phyloP scores from a whole-genome alignment of 768 basidiomycete genomes.

The Kwoniella sp. region DNA sequence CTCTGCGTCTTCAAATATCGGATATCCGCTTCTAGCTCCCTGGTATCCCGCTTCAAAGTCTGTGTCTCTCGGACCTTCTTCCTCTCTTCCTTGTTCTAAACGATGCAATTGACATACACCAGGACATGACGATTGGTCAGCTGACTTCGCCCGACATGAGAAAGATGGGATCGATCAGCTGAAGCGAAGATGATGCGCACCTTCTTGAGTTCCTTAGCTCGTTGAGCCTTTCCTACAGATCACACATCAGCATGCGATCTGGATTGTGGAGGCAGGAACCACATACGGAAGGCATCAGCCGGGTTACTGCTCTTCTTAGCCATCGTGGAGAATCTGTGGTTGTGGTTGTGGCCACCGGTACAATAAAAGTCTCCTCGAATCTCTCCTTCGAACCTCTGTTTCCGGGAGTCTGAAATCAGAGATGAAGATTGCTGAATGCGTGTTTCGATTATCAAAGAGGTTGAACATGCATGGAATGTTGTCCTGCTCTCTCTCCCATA shows the following conservation, averaged over 20 bases:
- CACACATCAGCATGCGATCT: not conserved
- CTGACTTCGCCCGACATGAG: too few species aligned
- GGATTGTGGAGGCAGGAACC: not conserved
- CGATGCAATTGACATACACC: too few species aligned
- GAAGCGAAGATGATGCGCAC: conserved; percentile 57
- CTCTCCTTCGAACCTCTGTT: too few species aligned
- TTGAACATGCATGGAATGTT: too few species aligned
- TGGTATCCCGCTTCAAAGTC: conserved; percentile 92
- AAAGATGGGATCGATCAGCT: not conserved
- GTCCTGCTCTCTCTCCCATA: too few species aligned
- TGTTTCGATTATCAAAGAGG: too few species aligned
- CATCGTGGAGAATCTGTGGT: conserved; percentile 60
- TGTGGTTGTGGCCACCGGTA: too few species aligned
- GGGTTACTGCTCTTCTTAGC: conserved; percentile 87
- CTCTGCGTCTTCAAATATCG: conserved; percentile 22
- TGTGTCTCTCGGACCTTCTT: conserved; percentile 80
- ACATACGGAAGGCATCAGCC: conserved; percentile 87
- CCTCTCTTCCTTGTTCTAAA: conserved; percentile 85
- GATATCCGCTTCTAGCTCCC: conserved; percentile 60
- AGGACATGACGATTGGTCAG: too few species aligned
- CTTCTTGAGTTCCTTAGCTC: conserved; percentile 96
- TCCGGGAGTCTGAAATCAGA: too few species aligned
- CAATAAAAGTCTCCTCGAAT: too few species aligned
- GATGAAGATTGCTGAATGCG: too few species aligned
- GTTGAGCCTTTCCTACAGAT: conserved; percentile 80